A percentile compares a stretch with the other conserved stretches of the same genome.
Conservation (phyloP, 2,329 filamentous ascomycete species). For the Fusarium euwallaceae region DNA sequence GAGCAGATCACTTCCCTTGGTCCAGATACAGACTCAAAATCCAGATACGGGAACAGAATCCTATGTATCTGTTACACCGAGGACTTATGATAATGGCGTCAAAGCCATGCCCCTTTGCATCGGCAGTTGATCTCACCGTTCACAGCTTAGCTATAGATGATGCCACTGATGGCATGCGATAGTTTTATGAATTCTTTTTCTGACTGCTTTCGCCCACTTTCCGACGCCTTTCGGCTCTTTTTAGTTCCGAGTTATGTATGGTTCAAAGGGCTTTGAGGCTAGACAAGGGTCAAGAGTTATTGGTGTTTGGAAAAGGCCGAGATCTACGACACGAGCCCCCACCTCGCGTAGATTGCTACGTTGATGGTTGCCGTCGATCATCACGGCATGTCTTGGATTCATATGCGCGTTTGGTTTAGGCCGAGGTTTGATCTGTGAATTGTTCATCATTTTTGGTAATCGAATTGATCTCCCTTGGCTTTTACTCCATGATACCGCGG, state of each 20-base stretch:
- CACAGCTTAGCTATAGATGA: not conserved
- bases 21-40: not conserved
- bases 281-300: not conserved
- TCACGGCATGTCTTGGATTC: not conserved
- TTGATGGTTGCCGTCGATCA: not conserved
- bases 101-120: not conserved
- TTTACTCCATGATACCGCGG: not conserved
- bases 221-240: not conserved
- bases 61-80: constrained; percentile 4
- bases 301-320: not conserved
- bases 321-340: not conserved
- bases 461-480: not conserved
- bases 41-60: not conserved
- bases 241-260: not conserved
- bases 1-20: not conserved
- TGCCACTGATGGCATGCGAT: not conserved
- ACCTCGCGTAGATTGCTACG: not conserved
- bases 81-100: too few species aligned
- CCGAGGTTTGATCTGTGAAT: not conserved
- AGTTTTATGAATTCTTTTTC: not conserved
- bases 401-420: not conserved
- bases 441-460: not conserved
- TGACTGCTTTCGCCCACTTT: not conserved
- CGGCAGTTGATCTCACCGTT: constrained; percentile 1
- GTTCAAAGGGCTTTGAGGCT: not conserved